A percentile compares a stretch with the other conserved stretches of the same genome.
phyloP scores from a whole-genome alignment of 2,329 filamentous ascomycete genomes.

The Pseudogymnoascus sp. region DNA sequence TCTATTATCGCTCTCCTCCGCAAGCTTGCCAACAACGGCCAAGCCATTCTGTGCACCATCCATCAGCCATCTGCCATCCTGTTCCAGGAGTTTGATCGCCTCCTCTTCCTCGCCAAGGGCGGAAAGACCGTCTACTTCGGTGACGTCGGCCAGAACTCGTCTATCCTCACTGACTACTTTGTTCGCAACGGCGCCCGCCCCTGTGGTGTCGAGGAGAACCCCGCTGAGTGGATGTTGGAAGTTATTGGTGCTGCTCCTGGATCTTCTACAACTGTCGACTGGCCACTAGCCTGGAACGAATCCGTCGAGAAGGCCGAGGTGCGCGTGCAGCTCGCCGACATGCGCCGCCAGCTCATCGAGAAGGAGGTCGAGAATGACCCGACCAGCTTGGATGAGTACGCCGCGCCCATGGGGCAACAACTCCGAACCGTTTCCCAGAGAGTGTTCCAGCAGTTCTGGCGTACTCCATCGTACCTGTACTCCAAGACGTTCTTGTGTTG shows the following conservation, averaged over 20 bases:
- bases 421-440: conserved; percentile 47
- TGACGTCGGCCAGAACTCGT: conserved; percentile 64
- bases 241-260: conserved; percentile 49
- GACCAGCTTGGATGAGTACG: conserved; percentile 46
- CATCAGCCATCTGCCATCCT: conserved; percentile 95
- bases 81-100: conserved; percentile 81
- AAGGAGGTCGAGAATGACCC: conserved; percentile 21
- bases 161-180: conserved; percentile 65
- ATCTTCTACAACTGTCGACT: conserved; percentile 52
- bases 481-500: conserved; percentile 22
- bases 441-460: conserved; percentile 56
- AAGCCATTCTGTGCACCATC: conserved; percentile 93
- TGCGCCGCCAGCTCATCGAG: conserved; percentile 38
- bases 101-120: conserved; percentile 69
- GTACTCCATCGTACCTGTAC: conserved; percentile 50
- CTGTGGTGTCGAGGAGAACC: conserved; percentile 65
- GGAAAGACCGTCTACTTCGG: conserved; percentile 77
- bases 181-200: conserved; percentile 59
- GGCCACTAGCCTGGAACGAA: conserved; percentile 52
- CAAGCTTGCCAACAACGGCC: conserved; percentile 80
- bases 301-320: conserved; percentile 39
- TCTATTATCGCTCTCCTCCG: conserved; percentile 81
- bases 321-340: conserved; percentile 42
- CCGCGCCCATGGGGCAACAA: conserved; percentile 50
- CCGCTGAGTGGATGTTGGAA: conserved; percentile 72